phyloP scores from a whole-genome alignment of 768 basidiomycete genomes.

The Pulveroboletus sp. region DNA sequence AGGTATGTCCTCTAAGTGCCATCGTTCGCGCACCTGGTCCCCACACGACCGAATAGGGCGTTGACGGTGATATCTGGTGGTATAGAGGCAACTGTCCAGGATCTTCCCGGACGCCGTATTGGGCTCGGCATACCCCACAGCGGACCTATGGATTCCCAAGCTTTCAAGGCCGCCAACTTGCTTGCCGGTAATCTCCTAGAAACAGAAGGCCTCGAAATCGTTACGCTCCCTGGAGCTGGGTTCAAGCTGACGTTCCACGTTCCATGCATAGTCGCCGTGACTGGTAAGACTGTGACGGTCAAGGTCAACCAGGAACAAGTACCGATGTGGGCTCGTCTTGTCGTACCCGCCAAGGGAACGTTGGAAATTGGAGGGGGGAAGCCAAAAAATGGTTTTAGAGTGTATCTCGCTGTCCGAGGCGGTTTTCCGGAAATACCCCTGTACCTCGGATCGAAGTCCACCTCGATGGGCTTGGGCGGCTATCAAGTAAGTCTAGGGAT shows the following conservation, averaged over 20 bases:
- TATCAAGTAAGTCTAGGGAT: constrained; percentile 42
- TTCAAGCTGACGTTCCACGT: constrained; percentile 51
- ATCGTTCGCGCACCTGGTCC: not conserved
- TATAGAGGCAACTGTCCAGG: constrained; percentile 57
- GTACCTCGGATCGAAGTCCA: constrained; percentile 65
- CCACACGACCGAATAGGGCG: constrained; percentile 30
- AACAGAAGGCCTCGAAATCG: constrained; percentile 56
- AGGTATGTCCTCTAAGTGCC: constrained; percentile 25
- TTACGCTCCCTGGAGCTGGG: constrained; percentile 42
- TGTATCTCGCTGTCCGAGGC: constrained; percentile 55
- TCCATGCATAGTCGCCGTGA: constrained; percentile 49
- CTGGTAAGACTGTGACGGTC: constrained; percentile 47
- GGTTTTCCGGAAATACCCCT: constrained; percentile 56
- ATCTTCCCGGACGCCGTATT: constrained; percentile 50
- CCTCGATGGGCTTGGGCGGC: constrained; percentile 59
- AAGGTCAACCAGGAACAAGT: constrained; percentile 38
- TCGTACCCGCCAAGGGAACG: constrained; percentile 43
- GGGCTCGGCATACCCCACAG: constrained; percentile 60
- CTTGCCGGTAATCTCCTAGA: constrained; percentile 51
- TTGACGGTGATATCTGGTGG: constrained; percentile 55
- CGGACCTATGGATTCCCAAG: constrained; percentile 62
- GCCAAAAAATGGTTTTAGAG: constrained; percentile 43
- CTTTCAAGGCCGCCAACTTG: constrained; percentile 55
- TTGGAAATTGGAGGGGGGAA: constrained; percentile 37
- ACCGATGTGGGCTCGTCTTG: constrained; percentile 48